Conservation (phyloP, 495 filamentous ascomycete genomes). For the Lasiosphaeris hirsuta region DNA sequence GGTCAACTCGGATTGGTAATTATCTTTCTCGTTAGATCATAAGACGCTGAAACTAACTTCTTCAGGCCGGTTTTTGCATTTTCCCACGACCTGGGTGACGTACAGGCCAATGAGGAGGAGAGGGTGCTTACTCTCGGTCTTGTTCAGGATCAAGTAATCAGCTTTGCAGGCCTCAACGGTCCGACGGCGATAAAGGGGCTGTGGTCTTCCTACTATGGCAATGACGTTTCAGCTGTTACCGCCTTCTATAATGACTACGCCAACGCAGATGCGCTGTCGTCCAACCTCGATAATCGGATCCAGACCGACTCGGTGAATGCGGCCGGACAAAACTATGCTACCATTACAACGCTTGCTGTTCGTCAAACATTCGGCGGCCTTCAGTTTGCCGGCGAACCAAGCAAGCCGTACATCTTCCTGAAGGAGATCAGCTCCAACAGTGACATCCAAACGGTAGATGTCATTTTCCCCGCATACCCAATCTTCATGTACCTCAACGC, state of each 20-base stretch:
- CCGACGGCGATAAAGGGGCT: slow-evolving; percentile 68
- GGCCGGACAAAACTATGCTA: slow-evolving; percentile 67
- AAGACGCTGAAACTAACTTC: slow-evolving; percentile 15
- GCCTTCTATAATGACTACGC: slow-evolving; percentile 73
- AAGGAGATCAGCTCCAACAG: slow-evolving; percentile 96
- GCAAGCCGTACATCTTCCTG: slow-evolving; percentile 77
- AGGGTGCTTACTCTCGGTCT: slow-evolving; percentile 77
- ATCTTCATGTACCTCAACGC: slow-evolving; percentile 90
- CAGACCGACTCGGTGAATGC: slow-evolving; percentile 65
- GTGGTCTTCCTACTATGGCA: slow-evolving; percentile 68
- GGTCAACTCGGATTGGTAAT: slow-evolving; percentile 64
- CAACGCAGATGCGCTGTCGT: slow-evolving; percentile 49
- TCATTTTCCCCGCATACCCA: slow-evolving; percentile 89
- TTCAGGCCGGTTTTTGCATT: slow-evolving; percentile 80
- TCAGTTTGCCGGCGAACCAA: slow-evolving; percentile 73
- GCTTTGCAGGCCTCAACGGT: slow-evolving; percentile 67
- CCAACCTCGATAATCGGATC: slow-evolving; percentile 66
- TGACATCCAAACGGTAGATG: slow-evolving; percentile 92
- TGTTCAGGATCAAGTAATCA: slow-evolving; percentile 68
- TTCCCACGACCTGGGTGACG: slow-evolving; percentile 64
- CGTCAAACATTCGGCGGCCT: slow-evolving; percentile 87
- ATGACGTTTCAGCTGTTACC: slow-evolving; percentile 53
- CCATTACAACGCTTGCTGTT: slow-evolving; percentile 79
- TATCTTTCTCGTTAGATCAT: not conserved
- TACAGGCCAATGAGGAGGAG: slow-evolving; percentile 29